Base-by-base conservation (phyloP, 148 eudicot genomes). In the Amaranthus palmeri region DNA sequence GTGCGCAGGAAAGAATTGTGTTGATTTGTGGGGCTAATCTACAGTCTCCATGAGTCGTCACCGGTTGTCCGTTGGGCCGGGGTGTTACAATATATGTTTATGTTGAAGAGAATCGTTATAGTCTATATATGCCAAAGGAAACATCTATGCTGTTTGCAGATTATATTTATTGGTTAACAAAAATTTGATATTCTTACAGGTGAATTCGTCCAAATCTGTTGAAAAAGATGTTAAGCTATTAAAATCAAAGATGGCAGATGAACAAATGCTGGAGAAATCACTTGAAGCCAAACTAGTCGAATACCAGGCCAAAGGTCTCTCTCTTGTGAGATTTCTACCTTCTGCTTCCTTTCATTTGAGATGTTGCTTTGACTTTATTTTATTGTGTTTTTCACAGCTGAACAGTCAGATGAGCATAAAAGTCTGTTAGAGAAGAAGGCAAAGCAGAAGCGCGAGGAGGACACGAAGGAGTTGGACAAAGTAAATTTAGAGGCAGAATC, bases 161-260 rank as follows among this genome's bases (percentile, higher is more conserved):
- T 25, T 58, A 9, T 63, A 18, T 63, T 4, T 67, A 49, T 54
- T 58, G 54, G 15, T 54, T 61, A 48, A 14, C 51, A 66, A 18
- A 41, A 61, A 4, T 14, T 56, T 10, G 56, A 44, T 68, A 59
- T 63, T 72, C 12, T 70, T 71, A 74, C 83, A 93, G 98, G 87
- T 89, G 25, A 91, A 82, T 70, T 85, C 86, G 60, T 85, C 86
- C 41, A 93, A 93, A 82, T 52, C 88, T 53, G 79, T 80, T 77
- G 98, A 93, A 47, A 91, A 92, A 82, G 92, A 86, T 58, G 85
- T 88, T 40, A 95, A 95, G 84, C 80, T 81, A 74, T 76, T 91
- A 36, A 92, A 90, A 81, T 74, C 78, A 60, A 86, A 88, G 89
- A 72, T 84, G 73, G 82, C 87, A 76, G 93, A 91, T 75, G 93